Conservation (phyloP, 495 filamentous ascomycete species). For the Pseudevernia furfuracea region DNA sequence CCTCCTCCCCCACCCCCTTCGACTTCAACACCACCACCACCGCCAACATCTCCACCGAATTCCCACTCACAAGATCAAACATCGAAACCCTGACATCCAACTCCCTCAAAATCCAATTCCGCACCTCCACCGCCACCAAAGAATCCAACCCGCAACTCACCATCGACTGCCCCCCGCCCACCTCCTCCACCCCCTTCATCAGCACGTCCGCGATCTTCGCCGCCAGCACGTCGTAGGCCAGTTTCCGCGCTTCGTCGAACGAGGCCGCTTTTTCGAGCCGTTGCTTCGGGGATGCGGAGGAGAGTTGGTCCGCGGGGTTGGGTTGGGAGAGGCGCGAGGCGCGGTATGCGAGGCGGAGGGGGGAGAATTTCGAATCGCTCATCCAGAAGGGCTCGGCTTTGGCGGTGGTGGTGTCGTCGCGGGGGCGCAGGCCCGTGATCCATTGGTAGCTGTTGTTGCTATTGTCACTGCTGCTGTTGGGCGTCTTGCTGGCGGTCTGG, state of each 20-base stretch:
- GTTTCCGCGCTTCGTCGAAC: conserved; percentile 15
- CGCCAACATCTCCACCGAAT: not conserved
- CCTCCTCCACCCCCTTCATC: conserved; percentile 28
- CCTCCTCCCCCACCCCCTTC: not conserved
- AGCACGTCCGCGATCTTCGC: conserved; percentile 10
- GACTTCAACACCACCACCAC: not conserved
- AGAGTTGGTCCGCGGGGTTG: not conserved
- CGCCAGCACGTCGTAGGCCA: conserved; percentile 5
- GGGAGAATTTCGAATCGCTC: not conserved
- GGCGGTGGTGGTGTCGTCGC: too few relatives aligned
- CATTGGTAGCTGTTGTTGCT: too few relatives aligned
- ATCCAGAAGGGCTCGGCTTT: not conserved
- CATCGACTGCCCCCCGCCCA: conserved; percentile 25
- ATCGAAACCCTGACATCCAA: conserved; percentile 37
- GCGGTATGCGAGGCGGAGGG: not conserved
- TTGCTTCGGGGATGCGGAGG: not conserved
- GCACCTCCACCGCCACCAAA: conserved; percentile 33
- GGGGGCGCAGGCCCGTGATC: not conserved
- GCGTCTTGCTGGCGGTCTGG: not conserved
- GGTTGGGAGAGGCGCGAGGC: not conserved
- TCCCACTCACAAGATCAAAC: conserved; percentile 18
- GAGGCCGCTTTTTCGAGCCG: conserved; percentile 33
- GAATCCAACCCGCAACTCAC: conserved; percentile 33
- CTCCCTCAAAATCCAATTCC: conserved; percentile 34
- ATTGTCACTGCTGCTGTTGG: too few relatives aligned